Evolutionary conservation across 1,284 basidiomycete species (phyloP), one percentile per base, ranked within the genome.

Genomic region (Puccinia brachypodii): DNA sequence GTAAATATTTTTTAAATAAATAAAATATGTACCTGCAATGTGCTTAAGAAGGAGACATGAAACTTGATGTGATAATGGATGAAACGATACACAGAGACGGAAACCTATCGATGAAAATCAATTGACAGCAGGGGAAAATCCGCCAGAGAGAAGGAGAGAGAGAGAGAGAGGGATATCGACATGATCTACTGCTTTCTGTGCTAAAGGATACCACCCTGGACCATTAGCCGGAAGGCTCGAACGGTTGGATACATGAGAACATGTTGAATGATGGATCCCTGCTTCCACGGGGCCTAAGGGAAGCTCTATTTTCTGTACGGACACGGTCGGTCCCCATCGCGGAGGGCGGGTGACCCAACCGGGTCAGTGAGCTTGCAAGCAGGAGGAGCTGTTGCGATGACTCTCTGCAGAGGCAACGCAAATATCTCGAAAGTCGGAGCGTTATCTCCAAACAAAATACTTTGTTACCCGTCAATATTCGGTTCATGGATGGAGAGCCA

Each of bases 1-100:
- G 16, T 42, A 38, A 68, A 28, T 42, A 68, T 68, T n/a, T n/a
- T n/a, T n/a, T n/a, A n/a, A n/a, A n/a, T n/a, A n/a, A n/a, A n/a
- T n/a, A n/a, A n/a, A 66, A 19, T 62, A 62, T 62, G 60, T 62
- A n/a, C 25, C 2, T 16, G 8, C 25, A 28, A 44, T 68, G 64
- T 68, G 64, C 64, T 68, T 40, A 68, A 68, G 64, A 68, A 68
- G 64, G 64, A 68, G 64, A 44, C n/a, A 42, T 68, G 64, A 68
- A 68, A 68, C 64, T 68, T 28, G 40, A 25, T 68, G 38, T 40
- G 62, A 64, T 64, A 38, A 40, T 22, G 62, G 36, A 31, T 64
- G 62, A 64, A 64, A 64, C 62, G 40, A 56, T 56, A 56, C 53
- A 56, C 53, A 56, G 53, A 22, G 22, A 19, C 53, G n/a, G 56